phyloP scores from a whole-genome alignment of 2,329 filamentous ascomycete genomes.

The Xylaria sp. region DNA sequence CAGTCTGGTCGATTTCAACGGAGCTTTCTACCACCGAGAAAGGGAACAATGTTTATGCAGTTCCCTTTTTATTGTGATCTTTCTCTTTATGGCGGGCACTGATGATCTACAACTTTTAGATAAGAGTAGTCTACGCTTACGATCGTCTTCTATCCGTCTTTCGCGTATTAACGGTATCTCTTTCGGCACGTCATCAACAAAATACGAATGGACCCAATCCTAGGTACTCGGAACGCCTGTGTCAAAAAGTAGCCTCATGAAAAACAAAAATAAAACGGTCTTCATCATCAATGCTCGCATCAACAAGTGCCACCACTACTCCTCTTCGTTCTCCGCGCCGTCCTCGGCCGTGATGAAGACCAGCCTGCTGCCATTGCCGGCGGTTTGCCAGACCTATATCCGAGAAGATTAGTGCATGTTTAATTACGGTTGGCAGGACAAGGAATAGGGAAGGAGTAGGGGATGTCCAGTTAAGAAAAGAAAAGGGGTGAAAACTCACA shows the following conservation, averaged over 20 bases:
- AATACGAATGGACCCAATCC: background rate
- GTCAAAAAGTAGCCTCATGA: background rate
- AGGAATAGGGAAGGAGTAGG: constrained; percentile 44
- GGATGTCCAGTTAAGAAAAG: background rate
- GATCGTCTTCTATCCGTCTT: background rate
- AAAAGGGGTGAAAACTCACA: constrained; percentile 71
- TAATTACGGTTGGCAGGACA: background rate
- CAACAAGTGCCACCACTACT: constrained; percentile 16
- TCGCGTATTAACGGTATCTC: background rate
- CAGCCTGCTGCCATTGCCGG: constrained; percentile 75
- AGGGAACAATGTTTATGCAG: no score
- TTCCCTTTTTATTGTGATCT: no score
- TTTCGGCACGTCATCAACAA: constrained; percentile 8
- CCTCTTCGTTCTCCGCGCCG: constrained; percentile 43
- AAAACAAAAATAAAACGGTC: background rate
- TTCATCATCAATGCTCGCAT: constrained; percentile 2
- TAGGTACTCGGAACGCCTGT: background rate
- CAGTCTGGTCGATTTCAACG: no score
- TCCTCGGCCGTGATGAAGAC: constrained; percentile 70
- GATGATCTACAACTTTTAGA: background rate
- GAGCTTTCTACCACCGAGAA: no score
- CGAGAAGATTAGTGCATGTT: constrained; percentile 45
- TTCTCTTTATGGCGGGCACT: background rate
- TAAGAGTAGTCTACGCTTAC: background rate
- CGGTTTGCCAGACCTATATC: constrained; percentile 79